Evolutionary conservation across 805 yeast species (phyloP).

Genomic region (Hanseniaspora guilliermondii): DNA sequence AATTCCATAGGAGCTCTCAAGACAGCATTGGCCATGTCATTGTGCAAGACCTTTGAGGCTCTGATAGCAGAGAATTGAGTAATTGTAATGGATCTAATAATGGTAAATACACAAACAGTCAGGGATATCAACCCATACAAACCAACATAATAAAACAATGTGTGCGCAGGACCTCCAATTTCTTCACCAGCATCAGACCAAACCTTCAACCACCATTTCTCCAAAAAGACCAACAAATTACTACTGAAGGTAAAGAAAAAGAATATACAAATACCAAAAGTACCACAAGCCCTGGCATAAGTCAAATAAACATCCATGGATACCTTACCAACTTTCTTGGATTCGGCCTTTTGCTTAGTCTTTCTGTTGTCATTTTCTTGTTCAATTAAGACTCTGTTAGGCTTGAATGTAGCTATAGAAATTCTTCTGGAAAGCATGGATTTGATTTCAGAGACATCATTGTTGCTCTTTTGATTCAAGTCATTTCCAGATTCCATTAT

Average conservation of each 20-base stretch:
- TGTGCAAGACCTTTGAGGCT: conserved; percentile 46
- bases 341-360: conserved; percentile 40
- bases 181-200: conserved; percentile 50
- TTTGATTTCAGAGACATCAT: conserved; percentile 3
- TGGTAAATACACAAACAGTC: conserved; percentile 36
- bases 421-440: conserved; percentile 38
- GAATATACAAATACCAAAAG: conserved; percentile 34
- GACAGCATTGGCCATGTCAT: conserved; percentile 42
- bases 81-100: conserved; percentile 36
- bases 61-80: conserved; percentile 43
- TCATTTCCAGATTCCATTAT: background rate
- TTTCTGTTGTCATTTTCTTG: conserved; percentile 23
- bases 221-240: conserved; percentile 31
- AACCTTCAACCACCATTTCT: conserved; percentile 52
- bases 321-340: conserved; percentile 50
- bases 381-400: conserved; percentile 26
- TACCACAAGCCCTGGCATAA: conserved; percentile 50
- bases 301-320: conserved; percentile 39
- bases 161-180: conserved; percentile 24
- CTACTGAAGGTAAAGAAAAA: conserved; percentile 29
- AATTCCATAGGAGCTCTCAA: conserved; percentile 51
- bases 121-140: conserved; percentile 48
- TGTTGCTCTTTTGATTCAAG: background rate
- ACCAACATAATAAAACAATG: conserved; percentile 37
- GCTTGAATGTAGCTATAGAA: conserved; percentile 47